A percentile compares a stretch with the other conserved stretches of the same genome.
phyloP scores from a whole-genome alignment of 768 basidiomycete genomes.

The Phlebiopsis flavidoalba region DNA sequence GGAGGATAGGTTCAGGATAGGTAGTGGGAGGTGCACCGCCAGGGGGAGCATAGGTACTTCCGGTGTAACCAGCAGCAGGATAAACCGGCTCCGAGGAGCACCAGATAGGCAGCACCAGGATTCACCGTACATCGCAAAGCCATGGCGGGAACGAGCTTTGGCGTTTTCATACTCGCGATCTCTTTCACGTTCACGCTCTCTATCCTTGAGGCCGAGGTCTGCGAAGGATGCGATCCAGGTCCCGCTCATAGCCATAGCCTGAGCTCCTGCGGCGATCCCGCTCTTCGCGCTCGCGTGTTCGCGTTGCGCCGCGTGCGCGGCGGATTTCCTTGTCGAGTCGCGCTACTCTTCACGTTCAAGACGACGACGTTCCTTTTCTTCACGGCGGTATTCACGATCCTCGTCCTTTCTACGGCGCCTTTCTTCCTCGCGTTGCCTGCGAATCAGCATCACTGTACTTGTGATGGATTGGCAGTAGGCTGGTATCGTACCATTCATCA shows the following conservation, averaged over 20 bases:
- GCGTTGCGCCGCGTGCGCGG: conserved; percentile 17
- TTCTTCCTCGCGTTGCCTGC: conserved; percentile 40
- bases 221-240: conserved; percentile 40
- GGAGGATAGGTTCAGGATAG: conserved; percentile 7
- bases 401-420: conserved; percentile 51
- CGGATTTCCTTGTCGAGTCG: conserved; percentile 7
- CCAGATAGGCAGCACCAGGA: neutral
- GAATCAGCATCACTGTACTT: neutral
- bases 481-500: conserved; percentile 1
- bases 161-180: conserved; percentile 3
- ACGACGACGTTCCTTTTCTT: conserved; percentile 34
- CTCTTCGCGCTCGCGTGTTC: conserved; percentile 27
- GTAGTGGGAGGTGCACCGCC: conserved; percentile 2
- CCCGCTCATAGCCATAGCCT: conserved; percentile 16
- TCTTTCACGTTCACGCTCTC: neutral
- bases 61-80: neutral
- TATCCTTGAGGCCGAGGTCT: conserved; percentile 25
- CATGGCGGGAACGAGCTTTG: conserved; percentile 1
- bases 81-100: neutral
- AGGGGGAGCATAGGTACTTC: neutral
- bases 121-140: conserved; percentile 16
- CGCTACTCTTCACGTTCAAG: conserved; percentile 21
- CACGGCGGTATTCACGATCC: conserved; percentile 20
- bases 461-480: neutral
- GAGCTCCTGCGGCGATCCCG: conserved; percentile 24